Evolutionary conservation across 2,329 filamentous ascomycete genomes (phyloP), one percentile per base, ranked within the genome.

Genomic region (Monosporascus sp.): DNA sequence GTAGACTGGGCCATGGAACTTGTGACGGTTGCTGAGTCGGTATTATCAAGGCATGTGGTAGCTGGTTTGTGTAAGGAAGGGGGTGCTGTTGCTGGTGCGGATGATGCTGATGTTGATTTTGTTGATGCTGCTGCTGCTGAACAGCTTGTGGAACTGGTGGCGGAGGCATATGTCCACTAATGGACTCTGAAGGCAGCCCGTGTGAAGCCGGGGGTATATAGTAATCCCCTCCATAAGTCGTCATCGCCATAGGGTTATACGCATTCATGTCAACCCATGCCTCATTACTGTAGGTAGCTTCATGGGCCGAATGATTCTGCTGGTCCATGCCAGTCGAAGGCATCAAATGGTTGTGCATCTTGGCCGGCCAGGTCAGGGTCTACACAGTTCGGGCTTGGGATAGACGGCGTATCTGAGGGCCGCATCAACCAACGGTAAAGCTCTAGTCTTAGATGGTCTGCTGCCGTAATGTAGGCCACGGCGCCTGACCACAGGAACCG

Each of bases 1-100:
- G 75, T 80, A 91, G 87, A 68, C 89, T 93, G 7, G 90, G 90
- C 90, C 90, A 95, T 57, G 57, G 56, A 25, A 67, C 63, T 37
- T 59, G 57, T 22, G 55, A 55, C 18, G 80, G 78, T 49, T 78
- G 69, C 58, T 86, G 79, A 47, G 78, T 78, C 22, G 86, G 84
- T 75, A 89, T 88, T 62, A 89, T 85, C 58, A 92, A 74, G 65
- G 89, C 86, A 45, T 65, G 64, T 22, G 88, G 83, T 20, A 89
- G 72, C 56, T 82, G 81, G 55, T 74, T 64, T 9, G 72, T 63
- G 51, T 75, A 71, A 47, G 43, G 43, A 25, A 46, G 43, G 6
- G 22, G 22, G 7, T 46, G 43, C 11, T 46, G 43, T 46, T 46
- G 43, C 11, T 46, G 43, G 17, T 46, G 43, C 7, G 9, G 43